Percentiles rank a stretch among this genome's conserved stretches.
phyloP scores from a whole-genome alignment of 2,329 filamentous ascomycete species.

The Fusarium camptoceras region DNA sequence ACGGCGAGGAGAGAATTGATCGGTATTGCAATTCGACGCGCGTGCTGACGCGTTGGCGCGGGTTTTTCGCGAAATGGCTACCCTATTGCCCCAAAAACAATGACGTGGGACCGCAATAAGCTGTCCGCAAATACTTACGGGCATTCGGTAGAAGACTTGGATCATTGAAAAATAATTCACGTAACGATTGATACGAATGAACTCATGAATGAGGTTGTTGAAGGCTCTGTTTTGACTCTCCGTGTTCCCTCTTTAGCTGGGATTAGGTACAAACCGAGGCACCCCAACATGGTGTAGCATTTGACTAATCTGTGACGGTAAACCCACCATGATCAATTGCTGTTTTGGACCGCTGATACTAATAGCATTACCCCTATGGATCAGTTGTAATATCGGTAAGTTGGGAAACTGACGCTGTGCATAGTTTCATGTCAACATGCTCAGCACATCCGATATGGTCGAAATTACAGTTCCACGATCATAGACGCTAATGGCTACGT shows the following conservation, averaged over 20 bases:
- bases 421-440: too few species aligned
- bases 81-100: not conserved
- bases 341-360: too few species aligned
- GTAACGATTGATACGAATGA: too few species aligned
- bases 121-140: not conserved
- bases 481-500: accelerated
- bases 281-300: accelerated
- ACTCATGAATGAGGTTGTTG: too few species aligned
- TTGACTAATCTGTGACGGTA: accelerated
- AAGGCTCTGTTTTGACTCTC: too few species aligned
- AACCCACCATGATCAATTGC: too few species aligned
- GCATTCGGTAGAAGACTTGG: not conserved
- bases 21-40: not conserved
- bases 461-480: accelerated
- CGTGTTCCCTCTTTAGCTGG: accelerated
- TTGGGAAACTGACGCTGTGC: too few species aligned
- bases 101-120: too few species aligned
- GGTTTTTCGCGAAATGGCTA: not conserved
- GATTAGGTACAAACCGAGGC: too few species aligned
- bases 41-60: not conserved
- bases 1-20: not conserved
- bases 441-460: not conserved
- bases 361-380: too few species aligned
- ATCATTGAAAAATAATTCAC: not conserved
- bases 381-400: too few species aligned